phyloP scores from a whole-genome alignment of 2,329 filamentous ascomycete species.

The Diaporthe eres region DNA sequence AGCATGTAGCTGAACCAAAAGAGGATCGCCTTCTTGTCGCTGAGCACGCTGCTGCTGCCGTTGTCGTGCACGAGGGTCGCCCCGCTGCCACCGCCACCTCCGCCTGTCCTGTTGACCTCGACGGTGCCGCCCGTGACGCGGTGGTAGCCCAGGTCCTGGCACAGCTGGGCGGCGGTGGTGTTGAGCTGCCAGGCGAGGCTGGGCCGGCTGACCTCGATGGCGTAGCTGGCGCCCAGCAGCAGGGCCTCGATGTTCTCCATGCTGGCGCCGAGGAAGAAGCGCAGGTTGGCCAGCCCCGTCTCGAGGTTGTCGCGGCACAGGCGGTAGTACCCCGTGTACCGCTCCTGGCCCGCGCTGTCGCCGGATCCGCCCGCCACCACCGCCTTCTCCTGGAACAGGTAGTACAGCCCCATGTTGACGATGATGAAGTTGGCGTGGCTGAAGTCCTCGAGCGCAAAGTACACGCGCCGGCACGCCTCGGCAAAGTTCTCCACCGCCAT shows the following conservation, averaged over 20 bases:
- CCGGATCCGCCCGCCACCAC: constrained; percentile 48
- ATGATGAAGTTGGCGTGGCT: constrained; percentile 65
- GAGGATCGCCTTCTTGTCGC: constrained; percentile 56
- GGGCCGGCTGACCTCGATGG: constrained; percentile 73
- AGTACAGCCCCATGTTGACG: constrained; percentile 64
- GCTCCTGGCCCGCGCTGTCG: constrained; percentile 47
- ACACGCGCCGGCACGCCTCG: constrained; percentile 61
- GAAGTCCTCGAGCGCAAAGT: constrained; percentile 60
- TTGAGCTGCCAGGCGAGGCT: constrained; percentile 76
- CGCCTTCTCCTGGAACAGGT: constrained; percentile 63
- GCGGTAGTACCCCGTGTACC: constrained; percentile 54
- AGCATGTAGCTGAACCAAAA: constrained; percentile 69
- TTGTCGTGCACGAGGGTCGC: constrained; percentile 48
- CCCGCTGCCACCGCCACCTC: constrained; percentile 66
- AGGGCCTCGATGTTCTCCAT: constrained; percentile 71
- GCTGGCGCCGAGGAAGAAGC: constrained; percentile 69
- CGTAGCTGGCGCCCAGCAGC: constrained; percentile 71
- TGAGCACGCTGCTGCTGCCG: constrained; percentile 44
- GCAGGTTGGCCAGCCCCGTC: constrained; percentile 64
- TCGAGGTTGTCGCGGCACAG: constrained; percentile 65
- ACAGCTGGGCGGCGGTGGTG: constrained; percentile 70
- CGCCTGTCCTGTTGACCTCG: not conserved
- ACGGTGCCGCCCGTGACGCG: constrained; percentile 55
- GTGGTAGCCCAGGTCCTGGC: constrained; percentile 75
- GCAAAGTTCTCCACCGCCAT: constrained; percentile 64